A percentile compares a stretch with the other conserved stretches of the same genome.
Conservation (phyloP, 2,329 filamentous ascomycete species). For the Dichotomopilus funicola region DNA sequence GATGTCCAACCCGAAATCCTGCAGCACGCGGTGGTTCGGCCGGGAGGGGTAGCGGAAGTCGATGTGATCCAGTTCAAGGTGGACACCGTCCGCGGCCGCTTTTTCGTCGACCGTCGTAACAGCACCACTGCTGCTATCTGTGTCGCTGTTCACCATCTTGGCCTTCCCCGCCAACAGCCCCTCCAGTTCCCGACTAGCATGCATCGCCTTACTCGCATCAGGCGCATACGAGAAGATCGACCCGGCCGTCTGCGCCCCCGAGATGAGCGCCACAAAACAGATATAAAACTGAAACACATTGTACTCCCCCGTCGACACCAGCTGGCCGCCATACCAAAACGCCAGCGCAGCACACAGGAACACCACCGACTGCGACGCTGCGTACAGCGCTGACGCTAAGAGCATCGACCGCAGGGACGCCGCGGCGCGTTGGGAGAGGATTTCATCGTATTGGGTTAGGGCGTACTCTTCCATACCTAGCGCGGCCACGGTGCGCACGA, state of each 20-base stretch:
- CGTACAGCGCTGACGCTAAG: slow-evolving; percentile 75
- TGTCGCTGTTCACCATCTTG: slow-evolving; percentile 73
- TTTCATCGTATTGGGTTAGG: slow-evolving; percentile 57
- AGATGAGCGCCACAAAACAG: slow-evolving; percentile 81
- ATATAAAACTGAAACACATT: slow-evolving; percentile 84
- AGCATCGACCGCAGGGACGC: slow-evolving; percentile 60
- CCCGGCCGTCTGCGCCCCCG: slow-evolving; percentile 86
- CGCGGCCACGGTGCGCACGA: slow-evolving; percentile 88
- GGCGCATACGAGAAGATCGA: slow-evolving; percentile 84
- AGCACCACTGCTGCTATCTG: slow-evolving; percentile 31
- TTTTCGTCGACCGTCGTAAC: slow-evolving; percentile 42
- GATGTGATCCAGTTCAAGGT: slow-evolving; percentile 83
- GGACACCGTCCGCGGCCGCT: slow-evolving; percentile 61
- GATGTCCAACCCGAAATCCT: slow-evolving; percentile 69
- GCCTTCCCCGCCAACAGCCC: slow-evolving; percentile 77
- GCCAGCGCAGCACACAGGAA: slow-evolving; percentile 80
- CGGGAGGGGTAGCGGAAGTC: slow-evolving; percentile 93
- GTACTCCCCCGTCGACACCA: slow-evolving; percentile 67
- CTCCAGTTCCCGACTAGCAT: slow-evolving; percentile 75
- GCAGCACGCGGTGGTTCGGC: slow-evolving; percentile 84
- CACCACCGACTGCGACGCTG: slow-evolving; percentile 73
- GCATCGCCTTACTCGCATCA: slow-evolving; percentile 88
- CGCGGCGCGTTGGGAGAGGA: slow-evolving; percentile 59
- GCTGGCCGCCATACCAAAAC: slow-evolving; percentile 84
- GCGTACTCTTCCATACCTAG: slow-evolving; percentile 84